Evolutionary conservation across 495 filamentous ascomycete species (phyloP), one percentile per base, ranked within the genome.

Genomic region (Paragyromitra xinjiangensis): DNA sequence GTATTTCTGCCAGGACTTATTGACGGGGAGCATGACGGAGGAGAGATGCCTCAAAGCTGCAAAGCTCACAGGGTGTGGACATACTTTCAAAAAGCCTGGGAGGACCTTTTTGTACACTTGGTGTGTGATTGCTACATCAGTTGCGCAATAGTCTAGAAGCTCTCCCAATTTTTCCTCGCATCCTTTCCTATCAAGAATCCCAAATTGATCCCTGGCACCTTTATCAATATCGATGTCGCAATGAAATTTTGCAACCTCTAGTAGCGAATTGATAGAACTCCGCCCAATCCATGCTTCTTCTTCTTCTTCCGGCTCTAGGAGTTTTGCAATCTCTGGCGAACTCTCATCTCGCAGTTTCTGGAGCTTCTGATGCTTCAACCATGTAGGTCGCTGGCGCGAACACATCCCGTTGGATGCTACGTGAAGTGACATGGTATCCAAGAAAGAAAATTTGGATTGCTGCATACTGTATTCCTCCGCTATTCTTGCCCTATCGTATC

Each of bases 321-420:
- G 82, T 34, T 88, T 86, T 19, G 91, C 87, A 22, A 97, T 84
- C 77, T 95, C 94, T 19, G 34, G 50, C 7, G 58, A 77, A 24
- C 45, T 37, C 19, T 73, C 50, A 6, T 68, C 94, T 51, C 93
- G 86, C 59, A 97, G 80, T 77, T 97, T 94, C 78, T 91, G 89
- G 75, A 90, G 92, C 82, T 99, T 99, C 80, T 92, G 91, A 80
- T 96, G 92, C 77, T 94, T 95, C 90, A 97, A 92, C 95, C 95
- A 99, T 0, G 93, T 95, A 8, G 95, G 95, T 64, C 95, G 88
- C 83, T 99, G 95, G 68, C 92, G 92, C 9, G 95, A 98, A 82
- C 95, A 99, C 95, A 99, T 99, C 40, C 95, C 95, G 81, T 99
- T 99, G 8, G 97, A 94, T 12, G 95, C 95, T 7, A 98, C 94